Conservation (phyloP, 2,329 filamentous ascomycete species). For the Paecilomyces variotii region DNA sequence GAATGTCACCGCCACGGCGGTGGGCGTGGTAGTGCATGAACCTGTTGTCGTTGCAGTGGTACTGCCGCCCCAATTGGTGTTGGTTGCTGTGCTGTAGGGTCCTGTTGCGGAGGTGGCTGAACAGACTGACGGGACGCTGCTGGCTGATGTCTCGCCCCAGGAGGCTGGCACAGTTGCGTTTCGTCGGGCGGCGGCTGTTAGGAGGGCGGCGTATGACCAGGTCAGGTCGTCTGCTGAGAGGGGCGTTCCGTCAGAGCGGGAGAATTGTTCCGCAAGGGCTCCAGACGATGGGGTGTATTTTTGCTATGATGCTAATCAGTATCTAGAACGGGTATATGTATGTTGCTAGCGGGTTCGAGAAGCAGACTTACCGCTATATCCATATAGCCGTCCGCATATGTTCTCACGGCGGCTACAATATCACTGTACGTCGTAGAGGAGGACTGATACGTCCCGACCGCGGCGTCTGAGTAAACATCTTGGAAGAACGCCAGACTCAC, state of each 20-base stretch:
- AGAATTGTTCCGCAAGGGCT: conserved; percentile 30
- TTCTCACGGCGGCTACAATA: conserved; percentile 51
- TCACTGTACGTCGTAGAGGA: conserved; percentile 33
- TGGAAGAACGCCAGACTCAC: conserved; percentile 65
- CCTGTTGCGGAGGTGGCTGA: conserved; percentile 17
- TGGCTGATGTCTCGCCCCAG: conserved; percentile 12
- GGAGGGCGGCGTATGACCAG: conserved; percentile 34
- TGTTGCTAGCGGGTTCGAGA: neutral
- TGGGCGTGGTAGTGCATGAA: conserved; percentile 14
- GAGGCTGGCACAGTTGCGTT: conserved; percentile 13
- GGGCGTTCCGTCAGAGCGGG: conserved; percentile 22
- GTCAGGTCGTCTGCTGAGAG: conserved; percentile 32
- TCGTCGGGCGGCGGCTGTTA: conserved; percentile 20
- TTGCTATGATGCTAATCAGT: conserved; percentile 7
- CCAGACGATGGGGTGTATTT: conserved; percentile 16
- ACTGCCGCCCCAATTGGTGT: conserved; percentile 13
- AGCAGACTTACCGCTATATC: conserved; percentile 26
- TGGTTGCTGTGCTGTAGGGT: conserved; percentile 16
- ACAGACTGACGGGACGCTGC: conserved; percentile 13
- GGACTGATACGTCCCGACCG: conserved; percentile 56
- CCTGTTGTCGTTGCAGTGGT: conserved; percentile 3
- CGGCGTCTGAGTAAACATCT: conserved; percentile 51
- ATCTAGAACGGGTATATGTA: neutral
- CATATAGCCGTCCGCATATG: conserved; percentile 53
- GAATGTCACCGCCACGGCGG: conserved; percentile 55